phyloP scores from a whole-genome alignment of 73 alveolate species.

The Tetrahymena elliotti region DNA sequence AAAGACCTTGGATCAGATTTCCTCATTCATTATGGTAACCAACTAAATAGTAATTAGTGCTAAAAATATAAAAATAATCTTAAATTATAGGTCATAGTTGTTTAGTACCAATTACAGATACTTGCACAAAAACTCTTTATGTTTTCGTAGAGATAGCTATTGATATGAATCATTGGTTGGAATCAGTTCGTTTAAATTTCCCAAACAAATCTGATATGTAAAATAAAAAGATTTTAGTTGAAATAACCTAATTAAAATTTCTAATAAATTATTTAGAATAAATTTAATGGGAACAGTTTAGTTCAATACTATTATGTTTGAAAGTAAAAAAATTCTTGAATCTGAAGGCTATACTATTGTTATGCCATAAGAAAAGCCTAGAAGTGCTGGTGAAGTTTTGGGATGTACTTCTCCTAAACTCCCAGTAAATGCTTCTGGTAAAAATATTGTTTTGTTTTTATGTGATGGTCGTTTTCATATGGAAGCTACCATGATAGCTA shows the following conservation, averaged over 20 bases:
- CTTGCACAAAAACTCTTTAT: slow-evolving; percentile 69
- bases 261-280: background rate
- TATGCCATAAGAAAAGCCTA: slow-evolving; percentile 94
- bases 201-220: slow-evolving; percentile 48
- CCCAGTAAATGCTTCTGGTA: slow-evolving; percentile 28
- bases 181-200: slow-evolving; percentile 73
- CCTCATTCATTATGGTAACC: slow-evolving; percentile 93
- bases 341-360: slow-evolving; percentile 62
- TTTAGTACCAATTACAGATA: slow-evolving; percentile 77
- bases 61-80: background rate
- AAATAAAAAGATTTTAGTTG: background rate
- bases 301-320: slow-evolving; percentile 59
- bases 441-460: slow-evolving; percentile 71
- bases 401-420: slow-evolving; percentile 99
- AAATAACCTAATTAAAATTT: background rate
- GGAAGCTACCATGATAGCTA: slow-evolving; percentile 97
- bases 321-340: slow-evolving; percentile 52
- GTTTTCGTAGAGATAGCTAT: slow-evolving; percentile 91
- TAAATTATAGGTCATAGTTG: slow-evolving; percentile 68
- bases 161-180: slow-evolving; percentile 75
- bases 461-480: slow-evolving; percentile 99
- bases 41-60: background rate
- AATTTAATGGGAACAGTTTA: slow-evolving; percentile 67
- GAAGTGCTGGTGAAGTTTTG: slow-evolving; percentile 95
- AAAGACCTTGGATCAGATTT: slow-evolving; percentile 88